Evolutionary conservation across 2,329 filamentous ascomycete species (phyloP).

Genomic region (Ophiostoma quercus): DNA sequence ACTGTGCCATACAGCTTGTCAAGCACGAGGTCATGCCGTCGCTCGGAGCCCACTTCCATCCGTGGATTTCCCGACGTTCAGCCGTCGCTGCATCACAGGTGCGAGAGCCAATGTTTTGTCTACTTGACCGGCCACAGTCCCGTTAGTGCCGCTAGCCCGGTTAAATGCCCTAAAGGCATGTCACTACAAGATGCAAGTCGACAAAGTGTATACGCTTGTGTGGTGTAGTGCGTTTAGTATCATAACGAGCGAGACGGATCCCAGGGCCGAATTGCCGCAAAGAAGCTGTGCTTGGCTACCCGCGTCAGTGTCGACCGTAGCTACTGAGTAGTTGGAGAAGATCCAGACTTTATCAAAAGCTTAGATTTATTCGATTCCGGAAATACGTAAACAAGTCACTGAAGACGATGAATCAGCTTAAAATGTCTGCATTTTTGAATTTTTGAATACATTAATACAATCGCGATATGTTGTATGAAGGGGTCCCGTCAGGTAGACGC

Average conservation of each 20-base stretch:
- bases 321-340: not conserved
- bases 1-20: not conserved
- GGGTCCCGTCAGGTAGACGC: too few relatives aligned
- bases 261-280: not conserved
- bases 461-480: too few relatives aligned
- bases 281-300: not conserved
- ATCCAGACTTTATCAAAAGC: not conserved
- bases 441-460: too few relatives aligned
- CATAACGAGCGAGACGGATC: not conserved
- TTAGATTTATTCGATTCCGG: too few relatives aligned
- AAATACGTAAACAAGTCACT: too few relatives aligned
- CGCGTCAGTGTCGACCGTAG: not conserved
- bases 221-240: not conserved
- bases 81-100: not conserved
- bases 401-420: too few relatives aligned
- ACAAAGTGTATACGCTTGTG: not conserved
- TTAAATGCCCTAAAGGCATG: not conserved
- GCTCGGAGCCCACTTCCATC: not conserved
- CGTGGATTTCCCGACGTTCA: slow-evolving; percentile 14
- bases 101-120: not conserved
- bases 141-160: not conserved
- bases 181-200: not conserved
- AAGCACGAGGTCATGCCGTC: not conserved
- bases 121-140: not conserved
- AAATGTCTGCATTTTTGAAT: too few relatives aligned